These are phyloP conservation scores for Trichosporon sp. DNA, from an alignment of 1,284 basidiomycete species.

Conservation along the genomic window DNA sequence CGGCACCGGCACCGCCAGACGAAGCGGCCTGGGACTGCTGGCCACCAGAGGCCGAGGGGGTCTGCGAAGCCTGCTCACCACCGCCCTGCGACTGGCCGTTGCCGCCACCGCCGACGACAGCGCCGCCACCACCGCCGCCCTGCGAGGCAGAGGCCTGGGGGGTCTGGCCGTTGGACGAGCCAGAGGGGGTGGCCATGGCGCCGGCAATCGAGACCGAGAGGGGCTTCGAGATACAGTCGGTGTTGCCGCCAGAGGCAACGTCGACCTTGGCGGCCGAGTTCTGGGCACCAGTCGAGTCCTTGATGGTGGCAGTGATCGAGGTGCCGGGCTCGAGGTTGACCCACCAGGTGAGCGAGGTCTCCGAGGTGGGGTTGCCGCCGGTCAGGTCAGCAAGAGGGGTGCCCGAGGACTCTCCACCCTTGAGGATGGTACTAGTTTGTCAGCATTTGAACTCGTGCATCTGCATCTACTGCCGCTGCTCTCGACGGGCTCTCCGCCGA, in stretches of 20 bases:
- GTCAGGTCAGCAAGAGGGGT: slow-evolving; percentile 52
- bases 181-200: slow-evolving; percentile 1
- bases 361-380: slow-evolving; percentile 24
- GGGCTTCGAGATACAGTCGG: slow-evolving; percentile 25
- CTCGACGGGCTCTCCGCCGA: background rate
- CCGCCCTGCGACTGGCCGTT: background rate
- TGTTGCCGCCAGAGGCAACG: slow-evolving; percentile 50
- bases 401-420: slow-evolving; percentile 62
- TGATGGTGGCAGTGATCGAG: slow-evolving; percentile 34
- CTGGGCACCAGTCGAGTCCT: slow-evolving; percentile 49
- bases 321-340: slow-evolving; percentile 56
- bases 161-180: slow-evolving; percentile 4
- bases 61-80: background rate
- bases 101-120: background rate
- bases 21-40: background rate
- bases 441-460: background rate
- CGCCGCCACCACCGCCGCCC: slow-evolving; percentile 5
- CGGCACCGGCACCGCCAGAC: background rate
- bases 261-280: slow-evolving; percentile 58
- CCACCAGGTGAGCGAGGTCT: slow-evolving; percentile 57
- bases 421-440: slow-evolving; percentile 53
- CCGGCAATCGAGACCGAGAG: slow-evolving; percentile 6
- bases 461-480: background rate
- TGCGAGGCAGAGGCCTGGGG: background rate
- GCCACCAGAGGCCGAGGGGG: background rate